Percentiles rank a stretch among this genome's conserved stretches.
Conservation (phyloP, 73 alveolate genomes). For the Strombidium stylifer region DNA sequence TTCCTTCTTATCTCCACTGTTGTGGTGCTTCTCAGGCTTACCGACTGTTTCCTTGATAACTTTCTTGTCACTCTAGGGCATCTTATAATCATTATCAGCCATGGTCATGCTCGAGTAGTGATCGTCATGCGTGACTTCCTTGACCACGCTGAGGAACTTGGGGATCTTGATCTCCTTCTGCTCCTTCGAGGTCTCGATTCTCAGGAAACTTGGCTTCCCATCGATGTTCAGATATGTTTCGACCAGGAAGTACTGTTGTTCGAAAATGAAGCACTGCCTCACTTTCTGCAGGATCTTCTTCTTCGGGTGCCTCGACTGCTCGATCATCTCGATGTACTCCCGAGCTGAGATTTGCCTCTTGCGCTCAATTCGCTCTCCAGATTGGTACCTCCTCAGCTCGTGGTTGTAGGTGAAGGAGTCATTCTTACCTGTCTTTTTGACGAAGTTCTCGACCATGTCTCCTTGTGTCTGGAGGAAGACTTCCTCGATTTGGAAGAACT, state of each 20-base stretch:
- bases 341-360: constrained; percentile 65
- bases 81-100: constrained; percentile 48
- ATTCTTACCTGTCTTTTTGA: constrained; percentile 47
- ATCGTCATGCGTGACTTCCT: constrained; percentile 69
- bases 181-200: constrained; percentile 54
- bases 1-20: no score
- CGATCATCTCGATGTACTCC: constrained; percentile 51
- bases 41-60: constrained; percentile 35
- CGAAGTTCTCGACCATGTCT: constrained; percentile 32
- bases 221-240: constrained; percentile 52
- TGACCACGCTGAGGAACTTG: constrained; percentile 57
- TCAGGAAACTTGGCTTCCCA: constrained; percentile 48
- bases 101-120: constrained; percentile 53
- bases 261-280: constrained; percentile 56
- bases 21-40: no score
- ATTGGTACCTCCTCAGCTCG: constrained; percentile 11
- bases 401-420: constrained; percentile 51
- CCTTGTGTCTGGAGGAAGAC: constrained; percentile 21
- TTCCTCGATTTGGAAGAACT: constrained; percentile 60
- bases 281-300: constrained; percentile 48
- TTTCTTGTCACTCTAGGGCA: constrained; percentile 52
- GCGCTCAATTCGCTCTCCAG: constrained; percentile 30
- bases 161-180: constrained; percentile 55
- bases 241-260: constrained; percentile 43
- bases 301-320: constrained; percentile 30